phyloP scores from a whole-genome alignment of 176 grass and related monocot species.

The Zoysia pacifica region DNA sequence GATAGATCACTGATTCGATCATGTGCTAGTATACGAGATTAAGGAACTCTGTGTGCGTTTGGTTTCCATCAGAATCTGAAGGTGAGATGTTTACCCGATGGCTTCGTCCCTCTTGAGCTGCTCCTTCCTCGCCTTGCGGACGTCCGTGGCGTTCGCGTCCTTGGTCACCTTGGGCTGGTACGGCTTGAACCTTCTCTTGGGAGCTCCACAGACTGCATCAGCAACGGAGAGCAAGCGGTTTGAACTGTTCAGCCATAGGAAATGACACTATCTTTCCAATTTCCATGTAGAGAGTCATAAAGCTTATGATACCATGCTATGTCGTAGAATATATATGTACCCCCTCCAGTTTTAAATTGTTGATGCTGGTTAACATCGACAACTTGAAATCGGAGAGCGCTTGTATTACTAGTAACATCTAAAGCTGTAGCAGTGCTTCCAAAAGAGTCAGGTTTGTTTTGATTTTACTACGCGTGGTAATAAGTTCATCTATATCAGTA shows the following conservation, averaged over 20 bases:
- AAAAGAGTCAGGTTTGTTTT: neutral
- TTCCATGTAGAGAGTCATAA: neutral
- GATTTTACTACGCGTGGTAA: neutral
- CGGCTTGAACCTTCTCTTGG: conserved; percentile 79
- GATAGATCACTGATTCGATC: neutral
- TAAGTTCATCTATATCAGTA: too few relatives aligned
- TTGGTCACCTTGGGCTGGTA: conserved; percentile 70
- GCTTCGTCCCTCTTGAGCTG: conserved; percentile 78
- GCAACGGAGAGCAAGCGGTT: neutral
- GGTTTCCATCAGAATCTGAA: too few relatives aligned
- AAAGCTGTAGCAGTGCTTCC: neutral
- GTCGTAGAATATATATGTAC: neutral
- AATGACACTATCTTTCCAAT: neutral
- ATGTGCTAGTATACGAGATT: too few relatives aligned
- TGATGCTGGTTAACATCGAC: too few relatives aligned
- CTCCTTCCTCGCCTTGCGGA: conserved; percentile 82
- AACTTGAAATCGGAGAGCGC: too few relatives aligned
- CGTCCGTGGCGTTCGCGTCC: conserved; percentile 54
- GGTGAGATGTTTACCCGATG: conserved; percentile 51
- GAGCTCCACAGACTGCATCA: conserved; percentile 84
- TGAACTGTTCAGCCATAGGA: neutral
- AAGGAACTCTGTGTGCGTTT: too few relatives aligned
- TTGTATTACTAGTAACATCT: too few relatives aligned
- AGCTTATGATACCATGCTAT: neutral
- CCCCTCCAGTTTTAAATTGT: too few relatives aligned